These are phyloP conservation scores for Pseudogymnoascus sp. DNA, from an alignment of 2,329 filamentous ascomycete genomes.

Conservation along the genomic window DNA sequence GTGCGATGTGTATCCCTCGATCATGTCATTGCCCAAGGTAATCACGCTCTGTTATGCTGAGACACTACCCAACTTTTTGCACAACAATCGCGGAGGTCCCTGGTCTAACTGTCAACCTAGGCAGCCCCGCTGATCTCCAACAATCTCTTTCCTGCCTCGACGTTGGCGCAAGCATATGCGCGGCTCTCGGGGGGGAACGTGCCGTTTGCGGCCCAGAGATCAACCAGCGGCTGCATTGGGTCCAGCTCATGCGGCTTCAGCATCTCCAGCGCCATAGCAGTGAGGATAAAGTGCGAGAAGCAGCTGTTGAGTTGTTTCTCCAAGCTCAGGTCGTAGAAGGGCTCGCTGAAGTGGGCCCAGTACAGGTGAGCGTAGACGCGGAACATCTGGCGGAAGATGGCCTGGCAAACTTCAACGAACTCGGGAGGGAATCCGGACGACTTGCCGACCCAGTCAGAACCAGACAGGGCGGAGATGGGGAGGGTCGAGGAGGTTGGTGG, in stretches of 20 bases:
- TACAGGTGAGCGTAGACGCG: conserved; percentile 96
- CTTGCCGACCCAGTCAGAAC: conserved; percentile 77
- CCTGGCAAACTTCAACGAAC: conserved; percentile 84
- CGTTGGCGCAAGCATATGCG: conserved; percentile 58
- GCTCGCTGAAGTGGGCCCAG: conserved; percentile 86
- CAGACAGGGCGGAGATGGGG: conserved; percentile 56
- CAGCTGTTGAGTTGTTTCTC: conserved; percentile 80
- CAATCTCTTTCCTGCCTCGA: conserved; percentile 52
- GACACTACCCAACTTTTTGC: conserved; percentile 1
- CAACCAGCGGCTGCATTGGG: conserved; percentile 91
- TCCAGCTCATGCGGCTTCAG: conserved; percentile 85
- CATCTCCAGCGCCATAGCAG: conserved; percentile 73
- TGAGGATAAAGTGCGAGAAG: conserved; percentile 78
- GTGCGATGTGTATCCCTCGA: conserved; percentile 3
- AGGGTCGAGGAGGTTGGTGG: conserved; percentile 37
- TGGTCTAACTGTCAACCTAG: not conserved
- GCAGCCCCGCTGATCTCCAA: conserved; percentile 33
- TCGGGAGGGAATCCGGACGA: conserved; percentile 85
- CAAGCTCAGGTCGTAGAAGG: conserved; percentile 75
- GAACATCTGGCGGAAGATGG: conserved; percentile 97
- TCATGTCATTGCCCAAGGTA: not conserved
- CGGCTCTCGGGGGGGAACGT: conserved; percentile 73
- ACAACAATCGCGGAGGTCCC: not conserved
- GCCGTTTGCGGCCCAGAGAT: conserved; percentile 84
- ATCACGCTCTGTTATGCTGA: not conserved